Percentiles rank a stretch among this genome's conserved stretches.
phyloP scores from a whole-genome alignment of 2,329 filamentous ascomycete genomes.

The Pyrenochaeta sp. region DNA sequence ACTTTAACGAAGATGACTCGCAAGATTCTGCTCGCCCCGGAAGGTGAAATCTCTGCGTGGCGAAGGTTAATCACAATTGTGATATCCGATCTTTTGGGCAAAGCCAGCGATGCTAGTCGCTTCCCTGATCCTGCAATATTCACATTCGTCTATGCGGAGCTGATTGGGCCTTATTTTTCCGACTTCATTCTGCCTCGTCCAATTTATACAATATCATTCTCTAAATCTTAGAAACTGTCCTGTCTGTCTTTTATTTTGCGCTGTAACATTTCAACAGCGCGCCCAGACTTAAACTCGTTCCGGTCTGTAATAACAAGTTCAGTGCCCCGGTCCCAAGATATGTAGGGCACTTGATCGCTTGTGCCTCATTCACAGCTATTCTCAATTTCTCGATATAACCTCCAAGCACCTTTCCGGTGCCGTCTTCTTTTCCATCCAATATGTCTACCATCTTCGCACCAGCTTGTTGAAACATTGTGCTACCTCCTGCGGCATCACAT shows the following conservation, averaged over 20 bases:
- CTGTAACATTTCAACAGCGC: slow-evolving; percentile 36
- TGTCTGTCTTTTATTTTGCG: background rate
- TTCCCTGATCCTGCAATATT: no score
- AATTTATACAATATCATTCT: no score
- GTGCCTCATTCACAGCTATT: slow-evolving; percentile 42
- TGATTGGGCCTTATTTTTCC: no score
- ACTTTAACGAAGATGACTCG: no score
- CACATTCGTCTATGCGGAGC: no score
- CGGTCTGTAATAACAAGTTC: slow-evolving; percentile 40
- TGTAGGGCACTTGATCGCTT: slow-evolving; percentile 45
- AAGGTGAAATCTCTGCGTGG: no score
- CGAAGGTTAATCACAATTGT: no score
- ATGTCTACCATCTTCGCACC: slow-evolving; percentile 44
- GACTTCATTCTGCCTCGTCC: no score
- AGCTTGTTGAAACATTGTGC: slow-evolving; percentile 43
- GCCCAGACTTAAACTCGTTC: slow-evolving; percentile 28
- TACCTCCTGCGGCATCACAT: slow-evolving; percentile 49
- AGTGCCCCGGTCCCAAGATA: slow-evolving; percentile 45
- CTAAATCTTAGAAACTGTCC: background rate
- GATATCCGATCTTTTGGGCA: no score
- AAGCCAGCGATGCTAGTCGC: no score
- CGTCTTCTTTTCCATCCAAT: slow-evolving; percentile 38
- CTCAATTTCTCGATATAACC: slow-evolving; percentile 34
- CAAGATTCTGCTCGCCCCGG: no score
- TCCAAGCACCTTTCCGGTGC: slow-evolving; percentile 23